Evolutionary conservation across 257 asterid genomes (phyloP), one percentile per base, ranked within the genome.

Genomic region (Gentiana dahurica): DNA sequence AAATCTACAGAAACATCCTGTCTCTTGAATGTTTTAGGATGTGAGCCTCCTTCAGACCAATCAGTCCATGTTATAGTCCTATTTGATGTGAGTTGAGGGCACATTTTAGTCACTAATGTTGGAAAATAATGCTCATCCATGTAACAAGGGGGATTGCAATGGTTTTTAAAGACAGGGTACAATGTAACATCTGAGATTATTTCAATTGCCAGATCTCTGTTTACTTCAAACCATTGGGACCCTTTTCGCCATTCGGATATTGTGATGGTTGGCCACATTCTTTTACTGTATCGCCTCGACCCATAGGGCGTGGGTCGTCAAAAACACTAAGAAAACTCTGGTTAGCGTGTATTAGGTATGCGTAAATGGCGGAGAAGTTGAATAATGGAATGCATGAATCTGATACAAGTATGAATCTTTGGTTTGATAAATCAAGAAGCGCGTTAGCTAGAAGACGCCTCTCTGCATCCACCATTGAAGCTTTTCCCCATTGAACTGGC

Each of bases 121-220:
- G 96, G 87, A 68, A 87, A 72, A 52, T 87, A 87, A 46, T 87
- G 96, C 51, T 88, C 95, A 49, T 88, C 96, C 93, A 82, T 77
- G 57, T 88, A 84, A 69, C 95, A 88, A 15, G 95, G 96, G n/a
- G 90, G 90, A 77, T 48, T 2, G 67, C 96, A 88, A 62, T 77
- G 70, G 62, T 79, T 66, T 52, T 65, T 72, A 58, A 82, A 82
- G 8, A 80, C 35, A 5, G 86, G 83, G 65, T 84, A 84, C 52
- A 76, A 68, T 7, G 57, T 71, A 11, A 66, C 72, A 3, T 86
- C 94, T 0, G 87, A 76, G 2, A 87, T 62, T 3, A 87, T 79
- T 56, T 80, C 75, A 12, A 74, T 34, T 13, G 87, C 89, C 1
- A 78, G 74, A 45, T 73, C 67, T 24, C 89, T 60, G 7, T 75